Percentiles rank a stretch among this genome's conserved stretches.
Evolutionary conservation across 2,329 filamentous ascomycete species (phyloP).

Genomic region (Dactylellina haptotyla): DNA sequence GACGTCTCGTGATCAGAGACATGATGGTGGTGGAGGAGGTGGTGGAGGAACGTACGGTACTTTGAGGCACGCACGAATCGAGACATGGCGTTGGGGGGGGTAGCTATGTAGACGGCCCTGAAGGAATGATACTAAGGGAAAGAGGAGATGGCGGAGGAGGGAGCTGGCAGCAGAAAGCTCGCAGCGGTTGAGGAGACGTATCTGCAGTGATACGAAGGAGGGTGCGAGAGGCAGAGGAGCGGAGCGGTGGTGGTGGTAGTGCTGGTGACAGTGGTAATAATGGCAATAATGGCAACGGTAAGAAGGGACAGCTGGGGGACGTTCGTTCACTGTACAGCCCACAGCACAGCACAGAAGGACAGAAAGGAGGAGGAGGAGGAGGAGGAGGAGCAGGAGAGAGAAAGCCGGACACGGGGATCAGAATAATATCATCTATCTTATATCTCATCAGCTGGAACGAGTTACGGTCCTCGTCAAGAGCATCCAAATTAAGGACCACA

Average conservation of each 20-base stretch:
- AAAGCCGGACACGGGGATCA: background rate
- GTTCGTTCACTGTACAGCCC: too few relatives aligned
- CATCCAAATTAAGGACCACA: slow-evolving; percentile 36
- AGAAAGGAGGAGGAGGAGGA: slow-evolving; percentile 55
- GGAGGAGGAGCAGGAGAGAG: background rate
- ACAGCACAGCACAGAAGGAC: background rate
- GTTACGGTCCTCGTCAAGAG: slow-evolving; percentile 47
- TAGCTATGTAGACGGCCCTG: background rate
- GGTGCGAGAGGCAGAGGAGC: background rate
- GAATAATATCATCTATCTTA: background rate
- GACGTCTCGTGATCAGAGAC: slow-evolving; percentile 53
- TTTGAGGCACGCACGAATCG: slow-evolving; percentile 76
- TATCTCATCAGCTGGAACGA: slow-evolving; percentile 31
- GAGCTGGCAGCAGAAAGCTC: background rate
- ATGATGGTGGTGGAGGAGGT: slow-evolving; percentile 52
- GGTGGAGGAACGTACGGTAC: slow-evolving; percentile 68
- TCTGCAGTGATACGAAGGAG: background rate
- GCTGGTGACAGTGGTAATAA: too few relatives aligned
- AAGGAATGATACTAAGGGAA: slow-evolving; percentile 27
- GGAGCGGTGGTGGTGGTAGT: too few relatives aligned
- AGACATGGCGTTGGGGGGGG: slow-evolving; percentile 27
- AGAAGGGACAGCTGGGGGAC: too few relatives aligned
- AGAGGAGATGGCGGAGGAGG: background rate
- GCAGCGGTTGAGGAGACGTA: slow-evolving; percentile 9
- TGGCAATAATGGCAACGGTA: too few relatives aligned